Evolutionary conservation across 2,329 filamentous ascomycete genomes (phyloP), one percentile per base, ranked within the genome.

Genomic region (Aspergillus awamori): DNA sequence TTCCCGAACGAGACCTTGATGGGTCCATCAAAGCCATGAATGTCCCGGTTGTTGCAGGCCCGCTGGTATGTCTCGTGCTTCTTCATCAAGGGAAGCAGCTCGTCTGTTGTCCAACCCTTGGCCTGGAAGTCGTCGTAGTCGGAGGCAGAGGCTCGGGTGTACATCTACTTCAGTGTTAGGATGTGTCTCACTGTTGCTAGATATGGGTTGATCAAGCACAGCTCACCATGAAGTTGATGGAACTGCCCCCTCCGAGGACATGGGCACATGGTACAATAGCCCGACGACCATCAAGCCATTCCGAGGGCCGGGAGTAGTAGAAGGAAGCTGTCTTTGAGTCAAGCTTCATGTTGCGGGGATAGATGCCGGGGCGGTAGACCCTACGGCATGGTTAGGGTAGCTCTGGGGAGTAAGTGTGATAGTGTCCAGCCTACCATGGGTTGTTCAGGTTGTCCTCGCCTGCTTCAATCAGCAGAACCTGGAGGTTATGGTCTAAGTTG

Each of bases 1-100:
- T 92, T 92, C 58, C 89, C 89, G 65, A 93, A 93, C 0, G 89
- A 92, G 41, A 92, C 89, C 77, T 92, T 92, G 79, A 93, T 92
- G 0, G 91, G 91, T 0, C 91, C 90, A 36, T 92, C 89, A 59
- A 88, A 91, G 1, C 91, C 91, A 69, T 94, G 91, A 22, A 90
- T 68, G 60, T 76, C 84, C 71, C 78, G 80, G 73, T 89, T 89
- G 67, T 86, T 86, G 53, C 81, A 85, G 6, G 87, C 79, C 39
- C 86, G 78, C 69, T 93, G 90, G 69, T 92, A 93, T 0, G 89
- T 92, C 79, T 93, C 90, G 63, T 92, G 88, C 80, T 93, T 93
- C 79, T 80, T 89, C 89, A 92, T 92, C 20, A 92, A 81, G 0
- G 90, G 90, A 5, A 92, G 77, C 5, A 92, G 83, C 63, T 92